Base-by-base conservation (phyloP, 495 filamentous ascomycete genomes). In the Aspergillus hancockii region DNA sequence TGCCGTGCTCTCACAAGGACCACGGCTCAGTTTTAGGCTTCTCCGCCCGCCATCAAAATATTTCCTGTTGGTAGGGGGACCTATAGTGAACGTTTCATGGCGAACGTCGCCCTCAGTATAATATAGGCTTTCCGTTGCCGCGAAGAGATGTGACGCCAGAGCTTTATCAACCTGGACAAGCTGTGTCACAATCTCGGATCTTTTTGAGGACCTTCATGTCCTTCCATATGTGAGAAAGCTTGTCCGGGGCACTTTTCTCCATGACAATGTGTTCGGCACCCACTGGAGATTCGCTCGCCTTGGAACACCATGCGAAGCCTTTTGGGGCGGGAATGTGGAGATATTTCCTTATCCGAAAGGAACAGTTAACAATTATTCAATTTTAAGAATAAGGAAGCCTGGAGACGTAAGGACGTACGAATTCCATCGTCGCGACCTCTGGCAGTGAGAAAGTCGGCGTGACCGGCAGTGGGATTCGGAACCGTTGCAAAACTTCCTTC, bases 381-480 rank as follows among this genome's bases (percentile, higher is more conserved):
- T n/a, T n/a, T n/a, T n/a, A n/a, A n/a, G n/a, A n/a, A n/a, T n/a
- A n/a, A n/a, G n/a, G n/a, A n/a, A n/a, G 30, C 30, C 5, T 10
- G 10, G 30, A 32, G 30, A 32, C 4, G 30, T 4, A 32, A 5
- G 30, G 30, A 61, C 69, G 49, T 22, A 70, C 59, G 58, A 66
- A 75, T 3, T 63, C 55, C 51, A 74, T 57, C 34, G 70, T 72
- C 0, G 71, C 71, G 12, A 71, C 71, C 58, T 74, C 71, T 52
- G 66, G 67, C 18, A 67, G 66, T 0, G 63, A 63, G n/a, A 60
- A 51, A 18, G 61, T 53, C 18, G 58, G 43, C 22, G 50, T 58
- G 3, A 65, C 67, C 13, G 54, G 47, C 12, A 49, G 45, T n/a
- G 58, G 56, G 50, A 64, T 67, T 0, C 66, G 68, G 28, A 71